These are phyloP conservation scores for Fomitopsis pinicola DNA, from an alignment of 1,284 basidiomycete genomes.

Conservation along the genomic window DNA sequence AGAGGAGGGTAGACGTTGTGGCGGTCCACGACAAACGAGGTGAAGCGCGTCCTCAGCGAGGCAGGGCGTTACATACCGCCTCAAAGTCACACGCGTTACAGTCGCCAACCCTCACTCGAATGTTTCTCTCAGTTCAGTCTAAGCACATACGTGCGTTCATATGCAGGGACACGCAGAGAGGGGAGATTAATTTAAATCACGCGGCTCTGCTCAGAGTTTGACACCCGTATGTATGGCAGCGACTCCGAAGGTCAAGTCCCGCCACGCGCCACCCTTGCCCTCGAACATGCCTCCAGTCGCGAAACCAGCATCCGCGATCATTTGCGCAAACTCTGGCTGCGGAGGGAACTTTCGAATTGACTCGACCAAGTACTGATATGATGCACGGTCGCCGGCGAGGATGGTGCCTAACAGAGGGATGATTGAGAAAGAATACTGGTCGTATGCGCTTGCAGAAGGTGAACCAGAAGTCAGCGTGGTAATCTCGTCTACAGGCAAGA, in stretches of 20 bases:
- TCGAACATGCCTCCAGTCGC: conserved; percentile 65
- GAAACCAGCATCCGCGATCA: conserved; percentile 89
- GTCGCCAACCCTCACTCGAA: too few relatives aligned
- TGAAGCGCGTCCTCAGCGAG: background rate
- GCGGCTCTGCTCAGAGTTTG: conserved; percentile 48
- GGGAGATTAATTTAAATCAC: too few relatives aligned
- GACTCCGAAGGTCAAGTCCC: conserved; percentile 82
- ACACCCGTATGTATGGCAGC: conserved; percentile 84
- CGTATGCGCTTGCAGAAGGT: conserved; percentile 65
- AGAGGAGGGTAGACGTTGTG: background rate
- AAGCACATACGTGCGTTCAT: background rate
- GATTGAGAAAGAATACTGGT: conserved; percentile 94
- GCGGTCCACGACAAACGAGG: background rate
- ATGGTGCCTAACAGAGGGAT: conserved; percentile 95
- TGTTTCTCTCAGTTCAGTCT: background rate
- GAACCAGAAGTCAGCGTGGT: background rate
- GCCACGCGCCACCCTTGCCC: conserved; percentile 86
- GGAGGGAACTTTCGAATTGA: conserved; percentile 94
- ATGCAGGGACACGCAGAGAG: too few relatives aligned
- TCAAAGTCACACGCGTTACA: background rate
- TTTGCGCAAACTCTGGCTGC: conserved; percentile 85
- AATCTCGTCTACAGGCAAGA: background rate
- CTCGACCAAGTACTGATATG: conserved; percentile 98
- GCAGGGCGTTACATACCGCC: background rate
- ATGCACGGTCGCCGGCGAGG: conserved; percentile 91